These are phyloP conservation scores for Termitomyces eurrhizus DNA, from an alignment of 768 basidiomycete genomes.

Conservation along the genomic window DNA sequence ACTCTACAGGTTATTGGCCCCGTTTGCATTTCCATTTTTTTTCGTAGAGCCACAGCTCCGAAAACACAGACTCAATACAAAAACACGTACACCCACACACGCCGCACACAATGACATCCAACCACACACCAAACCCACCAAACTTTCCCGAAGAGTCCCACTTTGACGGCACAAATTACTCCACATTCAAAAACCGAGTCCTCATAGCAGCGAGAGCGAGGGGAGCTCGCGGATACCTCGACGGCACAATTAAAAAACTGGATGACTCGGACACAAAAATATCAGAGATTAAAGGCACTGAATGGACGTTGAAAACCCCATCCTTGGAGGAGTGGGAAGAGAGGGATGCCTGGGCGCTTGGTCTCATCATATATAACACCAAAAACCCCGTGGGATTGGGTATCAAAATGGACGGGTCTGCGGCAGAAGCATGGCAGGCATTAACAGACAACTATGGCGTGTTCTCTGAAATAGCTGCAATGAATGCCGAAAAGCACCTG, in stretches of 20 bases:
- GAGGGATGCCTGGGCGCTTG: neutral
- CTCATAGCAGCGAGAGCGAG: neutral
- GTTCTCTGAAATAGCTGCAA: neutral
- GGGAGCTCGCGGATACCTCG: neutral
- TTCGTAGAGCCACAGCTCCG: too few relatives aligned
- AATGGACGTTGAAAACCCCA: neutral
- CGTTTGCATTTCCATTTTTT: too few relatives aligned
- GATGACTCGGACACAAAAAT: neutral
- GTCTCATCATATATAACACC: neutral
- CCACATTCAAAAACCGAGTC: neutral
- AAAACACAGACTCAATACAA: too few relatives aligned
- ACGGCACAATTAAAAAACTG: neutral
- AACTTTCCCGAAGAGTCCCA: neutral
- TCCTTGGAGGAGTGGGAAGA: neutral
- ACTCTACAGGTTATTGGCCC: too few relatives aligned
- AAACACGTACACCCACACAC: neutral
- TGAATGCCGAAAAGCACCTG: neutral
- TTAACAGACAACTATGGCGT: neutral
- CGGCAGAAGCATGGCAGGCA: neutral
- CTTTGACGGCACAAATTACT: neutral
- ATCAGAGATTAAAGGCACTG: neutral
- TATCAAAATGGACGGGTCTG: neutral
- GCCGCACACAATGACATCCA: neutral
- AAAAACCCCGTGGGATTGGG: neutral
- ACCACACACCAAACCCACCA: neutral